Evolutionary conservation across 164 flowering plant species (phyloP).

Genomic region (Echeveria elegans): DNA sequence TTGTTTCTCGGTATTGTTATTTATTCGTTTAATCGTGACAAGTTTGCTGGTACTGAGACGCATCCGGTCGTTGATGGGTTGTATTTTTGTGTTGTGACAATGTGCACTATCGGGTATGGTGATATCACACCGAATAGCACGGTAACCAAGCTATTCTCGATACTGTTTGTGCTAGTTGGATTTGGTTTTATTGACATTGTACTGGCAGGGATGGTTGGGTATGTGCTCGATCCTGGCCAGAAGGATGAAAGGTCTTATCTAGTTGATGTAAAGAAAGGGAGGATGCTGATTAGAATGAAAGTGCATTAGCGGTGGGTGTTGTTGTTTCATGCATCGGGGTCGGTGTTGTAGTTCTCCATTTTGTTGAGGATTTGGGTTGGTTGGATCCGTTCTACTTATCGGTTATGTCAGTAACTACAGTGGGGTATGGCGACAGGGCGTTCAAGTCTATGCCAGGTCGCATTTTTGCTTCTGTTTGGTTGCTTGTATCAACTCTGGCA

Average conservation of each 20-base stretch:
- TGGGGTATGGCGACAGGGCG: conserved; percentile 89
- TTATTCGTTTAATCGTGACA: conserved; percentile 37
- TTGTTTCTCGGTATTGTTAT: conserved; percentile 62
- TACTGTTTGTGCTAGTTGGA: conserved; percentile 82
- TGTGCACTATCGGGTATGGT: conserved; percentile 98
- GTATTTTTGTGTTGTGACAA: conserved; percentile 92
- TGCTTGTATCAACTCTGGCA: conserved; percentile 87
- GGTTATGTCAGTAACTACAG: conserved; percentile 95
- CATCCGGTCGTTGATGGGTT: conserved; percentile 88
- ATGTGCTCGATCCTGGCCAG: conserved; percentile 51
- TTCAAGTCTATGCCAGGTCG: conserved; percentile 66
- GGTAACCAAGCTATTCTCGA: conserved; percentile 67
- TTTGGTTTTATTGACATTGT: conserved; percentile 90
- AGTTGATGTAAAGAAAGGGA: conserved; percentile 87
- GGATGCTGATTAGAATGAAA: conserved; percentile 94
- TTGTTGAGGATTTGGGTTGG: conserved; percentile 73
- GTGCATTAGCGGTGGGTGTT: conserved; percentile 85
- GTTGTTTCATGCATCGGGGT: conserved; percentile 86
- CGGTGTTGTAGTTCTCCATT: conserved; percentile 72
- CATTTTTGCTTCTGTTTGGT: conserved; percentile 81
- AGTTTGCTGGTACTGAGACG: conserved; percentile 49
- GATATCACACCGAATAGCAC: conserved; percentile 70
- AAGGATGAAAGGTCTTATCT: conserved; percentile 22
- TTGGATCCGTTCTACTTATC: conserved; percentile 85
- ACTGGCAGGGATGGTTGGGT: conserved; percentile 83